These are phyloP conservation scores for Blastobotrys buckinghamii DNA, from an alignment of 1,139 yeast genomes.

Conservation along the genomic window DNA sequence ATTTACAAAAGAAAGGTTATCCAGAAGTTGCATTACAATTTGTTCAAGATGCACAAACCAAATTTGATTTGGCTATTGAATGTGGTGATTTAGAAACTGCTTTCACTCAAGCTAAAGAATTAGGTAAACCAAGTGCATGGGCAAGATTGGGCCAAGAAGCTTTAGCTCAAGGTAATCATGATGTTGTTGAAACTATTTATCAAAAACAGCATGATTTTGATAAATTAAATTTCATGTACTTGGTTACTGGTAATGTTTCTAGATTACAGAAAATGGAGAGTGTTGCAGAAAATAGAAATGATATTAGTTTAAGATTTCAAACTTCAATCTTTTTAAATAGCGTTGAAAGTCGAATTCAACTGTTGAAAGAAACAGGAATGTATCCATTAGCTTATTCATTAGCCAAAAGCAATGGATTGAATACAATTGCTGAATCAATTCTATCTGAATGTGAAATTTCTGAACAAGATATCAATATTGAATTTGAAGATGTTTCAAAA, in stretches of 20 bases:
- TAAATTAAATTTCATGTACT: conserved; percentile 80
- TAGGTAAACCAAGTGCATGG: conserved; percentile 71
- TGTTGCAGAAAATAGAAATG: conserved; percentile 87
- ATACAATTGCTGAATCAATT: conserved; percentile 64
- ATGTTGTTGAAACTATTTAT: conserved; percentile 78
- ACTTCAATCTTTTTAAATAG: conserved; percentile 77
- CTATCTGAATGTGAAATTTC: conserved; percentile 56
- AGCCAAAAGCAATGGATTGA: conserved; percentile 82
- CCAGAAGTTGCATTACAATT: conserved; percentile 88
- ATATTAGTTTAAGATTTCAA: conserved; percentile 72
- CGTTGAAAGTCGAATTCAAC: conserved; percentile 66
- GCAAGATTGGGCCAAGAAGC: conserved; percentile 82
- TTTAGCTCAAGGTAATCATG: conserved; percentile 79
- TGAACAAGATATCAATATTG: conserved; percentile 56
- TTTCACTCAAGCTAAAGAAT: conserved; percentile 76
- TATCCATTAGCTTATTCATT: conserved; percentile 87
- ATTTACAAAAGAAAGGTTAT: conserved; percentile 90
- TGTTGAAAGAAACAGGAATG: conserved; percentile 73
- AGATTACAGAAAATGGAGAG: conserved; percentile 79
- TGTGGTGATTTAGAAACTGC: conserved; percentile 87
- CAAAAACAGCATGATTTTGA: conserved; percentile 86
- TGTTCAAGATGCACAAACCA: conserved; percentile 92
- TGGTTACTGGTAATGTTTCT: conserved; percentile 71
- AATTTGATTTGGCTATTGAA: conserved; percentile 92
- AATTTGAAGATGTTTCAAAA: conserved; percentile 37